These are phyloP conservation scores for Syzygium aromaticum DNA, from an alignment of 345 rosid genomes.

Conservation along the genomic window DNA sequence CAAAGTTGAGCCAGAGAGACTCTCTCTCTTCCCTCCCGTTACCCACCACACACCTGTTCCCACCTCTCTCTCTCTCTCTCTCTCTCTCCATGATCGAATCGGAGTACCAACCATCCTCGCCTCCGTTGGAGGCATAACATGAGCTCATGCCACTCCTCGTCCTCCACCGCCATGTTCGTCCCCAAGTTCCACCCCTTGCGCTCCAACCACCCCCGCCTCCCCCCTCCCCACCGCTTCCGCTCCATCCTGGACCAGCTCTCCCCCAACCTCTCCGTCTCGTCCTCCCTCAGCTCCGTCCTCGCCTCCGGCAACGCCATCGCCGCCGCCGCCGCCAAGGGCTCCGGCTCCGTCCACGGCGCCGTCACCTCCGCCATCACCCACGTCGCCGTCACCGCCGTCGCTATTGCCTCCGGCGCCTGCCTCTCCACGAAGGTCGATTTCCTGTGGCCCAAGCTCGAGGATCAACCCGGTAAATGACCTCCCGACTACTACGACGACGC, in stretches of 20 bases:
- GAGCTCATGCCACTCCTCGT: neutral
- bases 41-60: neutral
- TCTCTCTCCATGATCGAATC: neutral
- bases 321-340: conserved; percentile 33
- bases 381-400: conserved; percentile 57
- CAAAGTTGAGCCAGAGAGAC: neutral
- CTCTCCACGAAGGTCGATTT: conserved; percentile 68
- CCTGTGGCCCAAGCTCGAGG: conserved; percentile 61
- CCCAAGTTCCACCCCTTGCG: neutral
- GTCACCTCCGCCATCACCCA: conserved; percentile 63
- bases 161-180: neutral
- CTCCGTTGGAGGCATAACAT: neutral
- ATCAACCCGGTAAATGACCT: conserved; percentile 35
- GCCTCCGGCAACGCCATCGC: conserved; percentile 18
- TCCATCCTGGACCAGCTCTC: conserved; percentile 6
- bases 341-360: conserved; percentile 39
- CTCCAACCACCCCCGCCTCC: neutral
- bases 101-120: neutral
- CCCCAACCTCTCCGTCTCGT: conserved; percentile 1
- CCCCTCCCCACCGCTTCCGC: neutral
- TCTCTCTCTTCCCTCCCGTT: neutral
- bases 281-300: conserved; percentile 10
- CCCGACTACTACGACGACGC: no score
- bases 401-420: conserved; percentile 77
- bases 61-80: neutral